A percentile compares a stretch with the other conserved stretches of the same genome.
Conservation (phyloP, 1,284 basidiomycete genomes). For the Coniferiporia sulphurascens region DNA sequence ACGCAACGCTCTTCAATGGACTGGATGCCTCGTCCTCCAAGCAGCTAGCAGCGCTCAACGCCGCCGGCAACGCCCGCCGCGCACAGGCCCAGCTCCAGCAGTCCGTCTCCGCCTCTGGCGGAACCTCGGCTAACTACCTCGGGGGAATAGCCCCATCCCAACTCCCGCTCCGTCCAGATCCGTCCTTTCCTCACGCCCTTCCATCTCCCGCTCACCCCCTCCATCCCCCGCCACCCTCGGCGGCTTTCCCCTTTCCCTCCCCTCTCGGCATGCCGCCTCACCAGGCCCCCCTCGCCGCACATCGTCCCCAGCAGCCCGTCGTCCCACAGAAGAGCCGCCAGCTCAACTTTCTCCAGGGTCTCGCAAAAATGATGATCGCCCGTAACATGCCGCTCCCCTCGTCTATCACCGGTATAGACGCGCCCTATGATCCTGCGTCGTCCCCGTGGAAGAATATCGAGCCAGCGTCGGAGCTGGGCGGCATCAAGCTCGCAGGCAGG, state of each 20-base stretch:
- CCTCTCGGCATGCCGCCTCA: constrained; percentile 26
- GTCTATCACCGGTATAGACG: constrained; percentile 51
- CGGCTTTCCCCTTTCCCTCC: constrained; percentile 15
- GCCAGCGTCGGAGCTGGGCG: constrained; percentile 47
- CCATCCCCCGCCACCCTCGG: constrained; percentile 25
- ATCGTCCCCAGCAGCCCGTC: constrained; percentile 21
- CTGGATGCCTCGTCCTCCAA: constrained; percentile 55
- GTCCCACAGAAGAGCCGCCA: constrained; percentile 42
- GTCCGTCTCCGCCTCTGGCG: constrained; percentile 48
- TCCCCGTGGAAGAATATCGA: constrained; percentile 64
- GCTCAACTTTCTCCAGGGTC: constrained; percentile 50
- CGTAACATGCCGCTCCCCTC: constrained; percentile 61
- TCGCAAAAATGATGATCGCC: constrained; percentile 51
- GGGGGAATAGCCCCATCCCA: constrained; percentile 42
- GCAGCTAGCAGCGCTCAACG: constrained; percentile 71
- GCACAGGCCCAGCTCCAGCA: constrained; percentile 21
- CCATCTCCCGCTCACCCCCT: constrained; percentile 21
- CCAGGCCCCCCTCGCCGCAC: constrained; percentile 34
- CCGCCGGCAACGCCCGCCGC: constrained; percentile 56
- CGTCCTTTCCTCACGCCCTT: constrained; percentile 24
- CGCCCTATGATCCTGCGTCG: constrained; percentile 53
- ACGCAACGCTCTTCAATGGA: constrained; percentile 33
- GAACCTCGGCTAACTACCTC: constrained; percentile 64
- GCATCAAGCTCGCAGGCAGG: constrained; percentile 66
- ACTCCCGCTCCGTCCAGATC: constrained; percentile 15